Conservation (phyloP, 1,139 yeast species). For the Nematodospora anomalae region DNA sequence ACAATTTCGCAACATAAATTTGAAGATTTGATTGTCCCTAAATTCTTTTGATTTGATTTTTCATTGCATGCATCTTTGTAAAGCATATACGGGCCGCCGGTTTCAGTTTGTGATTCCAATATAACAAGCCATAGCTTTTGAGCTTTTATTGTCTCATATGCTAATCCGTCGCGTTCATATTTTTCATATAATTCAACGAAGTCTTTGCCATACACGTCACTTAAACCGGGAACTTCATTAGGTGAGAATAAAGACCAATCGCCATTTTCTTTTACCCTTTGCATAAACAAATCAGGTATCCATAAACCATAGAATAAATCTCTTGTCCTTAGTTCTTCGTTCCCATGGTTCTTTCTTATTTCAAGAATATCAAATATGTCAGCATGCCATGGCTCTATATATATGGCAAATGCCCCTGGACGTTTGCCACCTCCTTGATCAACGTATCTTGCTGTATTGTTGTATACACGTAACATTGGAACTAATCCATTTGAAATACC, state of each 20-base stretch:
- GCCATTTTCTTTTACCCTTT: conserved; percentile 46
- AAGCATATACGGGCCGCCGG: conserved; percentile 60
- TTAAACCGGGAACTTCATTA: conserved; percentile 51
- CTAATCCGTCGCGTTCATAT: conserved; percentile 47
- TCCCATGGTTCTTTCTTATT: conserved; percentile 56
- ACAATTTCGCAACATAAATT: conserved; percentile 60
- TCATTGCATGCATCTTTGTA: conserved; percentile 57
- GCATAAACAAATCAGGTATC: conserved; percentile 62
- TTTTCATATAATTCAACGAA: conserved; percentile 44
- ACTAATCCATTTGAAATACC: conserved; percentile 58
- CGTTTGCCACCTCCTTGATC: conserved; percentile 65
- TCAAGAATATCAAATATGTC: conserved; percentile 55
- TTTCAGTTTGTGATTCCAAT: conserved; percentile 56
- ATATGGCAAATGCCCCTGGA: conserved; percentile 64
- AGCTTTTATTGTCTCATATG: conserved; percentile 41
- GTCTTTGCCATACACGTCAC: conserved; percentile 51
- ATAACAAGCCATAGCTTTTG: conserved; percentile 56
- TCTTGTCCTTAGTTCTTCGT: conserved; percentile 56
- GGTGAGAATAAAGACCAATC: conserved; percentile 61
- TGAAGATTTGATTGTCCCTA: conserved; percentile 57
- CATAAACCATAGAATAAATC: conserved; percentile 59
- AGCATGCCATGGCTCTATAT: conserved; percentile 63
- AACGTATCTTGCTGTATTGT: conserved; percentile 59
- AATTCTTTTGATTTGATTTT: conserved; percentile 55
- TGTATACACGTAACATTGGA: conserved; percentile 60